Conservation (phyloP, 768 basidiomycete species). For the Coprinellus micaceus region DNA sequence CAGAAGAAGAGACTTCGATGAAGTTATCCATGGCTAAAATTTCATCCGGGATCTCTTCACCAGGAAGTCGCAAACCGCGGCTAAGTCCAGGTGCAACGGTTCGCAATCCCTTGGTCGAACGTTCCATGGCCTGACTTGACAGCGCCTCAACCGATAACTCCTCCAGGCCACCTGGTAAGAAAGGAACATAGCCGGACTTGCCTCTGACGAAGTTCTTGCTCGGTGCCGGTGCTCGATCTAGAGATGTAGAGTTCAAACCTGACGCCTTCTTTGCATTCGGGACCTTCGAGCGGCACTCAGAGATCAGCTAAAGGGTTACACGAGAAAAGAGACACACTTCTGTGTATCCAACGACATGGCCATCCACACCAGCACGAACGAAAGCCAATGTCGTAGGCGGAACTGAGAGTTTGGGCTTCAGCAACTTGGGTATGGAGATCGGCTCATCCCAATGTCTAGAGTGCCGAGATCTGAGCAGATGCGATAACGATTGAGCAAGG, state of each 20-base stretch:
- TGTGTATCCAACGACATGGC: constrained; percentile 73
- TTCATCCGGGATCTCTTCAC: constrained; percentile 50
- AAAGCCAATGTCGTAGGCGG: constrained; percentile 74
- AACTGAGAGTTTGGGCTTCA: constrained; percentile 63
- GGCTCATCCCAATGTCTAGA: constrained; percentile 70
- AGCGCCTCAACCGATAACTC: constrained; percentile 42
- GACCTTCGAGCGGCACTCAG: constrained; percentile 36
- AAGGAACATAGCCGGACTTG: constrained; percentile 90
- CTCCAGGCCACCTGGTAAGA: constrained; percentile 91
- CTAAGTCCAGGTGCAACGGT: constrained; percentile 80
- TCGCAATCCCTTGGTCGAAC: constrained; percentile 46
- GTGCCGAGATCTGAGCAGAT: constrained; percentile 13
- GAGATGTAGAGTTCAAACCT: constrained; percentile 79
- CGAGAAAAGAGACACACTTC: constrained; percentile 51
- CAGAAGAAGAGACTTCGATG: constrained; percentile 11
- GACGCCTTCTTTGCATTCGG: constrained; percentile 53
- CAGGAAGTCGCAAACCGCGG: constrained; percentile 71
- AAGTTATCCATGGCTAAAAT: constrained; percentile 32
- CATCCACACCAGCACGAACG: constrained; percentile 74
- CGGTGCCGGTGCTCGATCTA: constrained; percentile 80
- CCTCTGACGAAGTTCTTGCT: constrained; percentile 85
- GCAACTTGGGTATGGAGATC: constrained; percentile 57
- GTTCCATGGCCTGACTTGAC: constrained; percentile 24
- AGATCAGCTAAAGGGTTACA: background rate
- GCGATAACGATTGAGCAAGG: constrained; percentile 6